phyloP scores from a whole-genome alignment of 2,329 filamentous ascomycete species.

The Pseudocercospora fuligena region DNA sequence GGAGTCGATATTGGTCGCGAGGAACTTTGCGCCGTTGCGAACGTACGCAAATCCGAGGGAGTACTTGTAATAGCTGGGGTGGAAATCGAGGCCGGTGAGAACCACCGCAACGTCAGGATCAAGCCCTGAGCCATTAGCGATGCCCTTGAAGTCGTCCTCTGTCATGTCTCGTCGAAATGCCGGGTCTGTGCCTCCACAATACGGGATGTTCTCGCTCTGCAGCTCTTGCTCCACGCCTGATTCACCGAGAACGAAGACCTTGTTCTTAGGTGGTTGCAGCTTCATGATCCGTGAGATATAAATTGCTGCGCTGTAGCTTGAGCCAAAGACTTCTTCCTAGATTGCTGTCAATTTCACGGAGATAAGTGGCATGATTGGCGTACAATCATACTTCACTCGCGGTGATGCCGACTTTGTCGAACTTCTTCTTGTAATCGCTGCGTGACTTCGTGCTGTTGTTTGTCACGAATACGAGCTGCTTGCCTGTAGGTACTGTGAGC shows the following conservation, averaged over 20 bases:
- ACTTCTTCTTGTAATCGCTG: conserved; percentile 89
- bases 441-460: conserved; percentile 99
- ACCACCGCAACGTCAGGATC: conserved; percentile 91
- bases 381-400: conserved; percentile 60
- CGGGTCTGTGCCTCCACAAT: conserved; percentile 86
- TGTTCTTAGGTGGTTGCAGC: conserved; percentile 77
- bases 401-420: conserved; percentile 79
- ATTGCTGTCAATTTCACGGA: neutral
- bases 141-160: conserved; percentile 76
- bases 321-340: conserved; percentile 94
- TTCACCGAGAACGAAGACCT: conserved; percentile 94
- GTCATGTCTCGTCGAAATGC: conserved; percentile 76
- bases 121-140: conserved; percentile 74
- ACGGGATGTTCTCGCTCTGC: conserved; percentile 74
- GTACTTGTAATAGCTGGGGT: conserved; percentile 93
- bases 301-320: conserved; percentile 90
- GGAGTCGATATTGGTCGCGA: conserved; percentile 92
- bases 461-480: conserved; percentile 92
- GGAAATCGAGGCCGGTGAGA: conserved; percentile 87
- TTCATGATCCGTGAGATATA: conserved; percentile 94
- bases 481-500: conserved; percentile 62
- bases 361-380: neutral
- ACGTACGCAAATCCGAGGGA: conserved; percentile 86
- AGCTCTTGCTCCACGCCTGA: conserved; percentile 90
- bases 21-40: conserved; percentile 77